A percentile compares a stretch with the other conserved stretches of the same genome.
phyloP scores from a whole-genome alignment of 495 filamentous ascomycete species.

The Collariella sp. region DNA sequence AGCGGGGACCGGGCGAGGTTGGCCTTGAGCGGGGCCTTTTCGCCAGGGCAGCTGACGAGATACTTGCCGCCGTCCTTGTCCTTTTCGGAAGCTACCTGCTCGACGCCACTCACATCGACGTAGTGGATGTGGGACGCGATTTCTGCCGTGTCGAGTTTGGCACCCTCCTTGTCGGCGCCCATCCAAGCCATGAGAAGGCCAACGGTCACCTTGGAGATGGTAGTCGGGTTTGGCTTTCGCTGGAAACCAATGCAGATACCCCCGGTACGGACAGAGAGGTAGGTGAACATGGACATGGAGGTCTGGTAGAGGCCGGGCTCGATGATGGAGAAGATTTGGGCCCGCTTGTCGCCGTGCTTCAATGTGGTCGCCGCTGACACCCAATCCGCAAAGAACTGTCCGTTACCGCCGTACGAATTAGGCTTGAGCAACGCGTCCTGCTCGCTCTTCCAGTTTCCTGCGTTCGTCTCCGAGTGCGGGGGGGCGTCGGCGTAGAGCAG shows the following conservation, averaged over 20 bases:
- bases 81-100: constrained; percentile 14
- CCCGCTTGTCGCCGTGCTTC: constrained; percentile 25
- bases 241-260: constrained; percentile 31
- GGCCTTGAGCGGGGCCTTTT: constrained; percentile 9
- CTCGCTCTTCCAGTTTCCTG: constrained; percentile 18
- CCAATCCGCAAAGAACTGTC: constrained; percentile 35
- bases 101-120: constrained; percentile 8
- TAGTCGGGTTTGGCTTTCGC: constrained; percentile 7
- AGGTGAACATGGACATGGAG: constrained; percentile 26
- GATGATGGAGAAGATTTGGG: constrained; percentile 34
- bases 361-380: constrained; percentile 26
- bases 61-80: constrained; percentile 1
- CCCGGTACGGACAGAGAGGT: constrained; percentile 31
- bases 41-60: constrained; percentile 9
- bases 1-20: constrained; percentile 14
- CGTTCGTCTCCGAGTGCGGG: constrained; percentile 27
- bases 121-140: constrained; percentile 15
- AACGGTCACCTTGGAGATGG: constrained; percentile 36
- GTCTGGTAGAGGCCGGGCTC: background rate
- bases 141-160: constrained; percentile 2
- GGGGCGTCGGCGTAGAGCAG: constrained; percentile 43
- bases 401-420: constrained; percentile 23
- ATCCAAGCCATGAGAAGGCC: constrained; percentile 40
- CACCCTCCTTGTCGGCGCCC: constrained; percentile 32
- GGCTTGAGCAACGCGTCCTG: constrained; percentile 15